These are phyloP conservation scores for Petunia axillaris DNA, from an alignment of 257 asterid species.

Conservation along the genomic window DNA sequence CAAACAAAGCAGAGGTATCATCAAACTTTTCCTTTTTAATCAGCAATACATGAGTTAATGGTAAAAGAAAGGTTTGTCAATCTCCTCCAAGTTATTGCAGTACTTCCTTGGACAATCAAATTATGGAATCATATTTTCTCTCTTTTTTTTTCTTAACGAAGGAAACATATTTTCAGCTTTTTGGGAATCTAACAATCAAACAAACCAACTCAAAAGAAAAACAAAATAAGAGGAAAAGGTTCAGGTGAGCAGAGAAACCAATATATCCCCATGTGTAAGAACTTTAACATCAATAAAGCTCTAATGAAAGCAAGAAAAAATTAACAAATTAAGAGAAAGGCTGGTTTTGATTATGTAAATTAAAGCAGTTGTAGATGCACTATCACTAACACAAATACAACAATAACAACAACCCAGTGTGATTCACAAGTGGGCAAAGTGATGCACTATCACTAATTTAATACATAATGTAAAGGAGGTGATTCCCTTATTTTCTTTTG, in stretches of 20 bases:
- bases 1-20: not conserved
- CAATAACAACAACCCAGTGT: too few species aligned
- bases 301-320: not conserved
- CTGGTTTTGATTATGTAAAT: conserved; percentile 6
- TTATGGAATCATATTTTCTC: not conserved
- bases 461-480: not conserved
- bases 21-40: conserved; percentile 5
- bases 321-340: not conserved
- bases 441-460: not conserved
- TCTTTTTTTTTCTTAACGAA: not conserved
- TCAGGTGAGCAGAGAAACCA: not conserved
- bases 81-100: not conserved
- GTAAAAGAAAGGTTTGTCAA: not conserved
- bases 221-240: not conserved
- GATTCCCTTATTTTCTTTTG: too few species aligned
- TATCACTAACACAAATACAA: too few species aligned
- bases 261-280: not conserved
- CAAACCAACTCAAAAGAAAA: not conserved
- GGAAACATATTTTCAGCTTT: not conserved
- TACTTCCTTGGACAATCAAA: not conserved
- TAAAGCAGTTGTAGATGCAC: too few species aligned
- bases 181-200: not conserved
- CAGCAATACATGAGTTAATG: not conserved
- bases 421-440: too few species aligned
- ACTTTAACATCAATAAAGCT: not conserved